Percentiles rank a stretch among this genome's conserved stretches.
phyloP scores from a whole-genome alignment of 2,329 filamentous ascomycete genomes.

The Colletotrichum sp. region DNA sequence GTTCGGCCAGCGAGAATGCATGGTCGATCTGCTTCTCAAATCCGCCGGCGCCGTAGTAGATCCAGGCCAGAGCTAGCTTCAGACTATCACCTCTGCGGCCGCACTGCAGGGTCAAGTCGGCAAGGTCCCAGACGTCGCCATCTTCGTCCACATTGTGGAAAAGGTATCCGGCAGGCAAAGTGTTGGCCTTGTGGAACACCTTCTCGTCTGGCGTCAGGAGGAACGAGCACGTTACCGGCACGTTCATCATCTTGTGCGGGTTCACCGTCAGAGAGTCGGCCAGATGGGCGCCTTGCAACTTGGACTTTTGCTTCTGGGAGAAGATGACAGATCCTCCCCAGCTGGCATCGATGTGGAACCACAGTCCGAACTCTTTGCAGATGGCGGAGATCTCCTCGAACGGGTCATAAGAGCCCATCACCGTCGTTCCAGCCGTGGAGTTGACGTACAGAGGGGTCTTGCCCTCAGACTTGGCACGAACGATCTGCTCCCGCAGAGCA shows the following conservation, averaged over 20 bases:
- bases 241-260: conserved; percentile 97
- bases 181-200: conserved; percentile 84
- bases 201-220: conserved; percentile 78
- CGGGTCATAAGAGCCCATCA: conserved; percentile 87
- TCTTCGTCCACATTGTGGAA: conserved; percentile 67
- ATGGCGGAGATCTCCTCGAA: conserved; percentile 73
- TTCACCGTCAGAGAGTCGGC: conserved; percentile 88
- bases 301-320: conserved; percentile 64
- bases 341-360: conserved; percentile 91
- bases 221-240: conserved; percentile 90
- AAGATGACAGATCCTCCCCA: conserved; percentile 92
- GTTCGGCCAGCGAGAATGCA: conserved; percentile 74
- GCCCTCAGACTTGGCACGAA: conserved; percentile 66
- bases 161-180: conserved; percentile 83
- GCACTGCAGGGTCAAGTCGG: conserved; percentile 92
- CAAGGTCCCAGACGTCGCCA: conserved; percentile 81
- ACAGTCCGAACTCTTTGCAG: conserved; percentile 75
- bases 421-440: conserved; percentile 92
- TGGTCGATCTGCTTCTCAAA: conserved; percentile 73
- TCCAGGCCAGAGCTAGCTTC: conserved; percentile 88
- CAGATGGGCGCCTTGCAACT: conserved; percentile 72
- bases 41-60: conserved; percentile 82
- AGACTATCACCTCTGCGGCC: conserved; percentile 84
- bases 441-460: conserved; percentile 94
- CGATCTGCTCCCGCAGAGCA: conserved; percentile 68